Evolutionary conservation across 345 rosid genomes (phyloP), one percentile per base, ranked within the genome.

Genomic region (Viola odorata): DNA sequence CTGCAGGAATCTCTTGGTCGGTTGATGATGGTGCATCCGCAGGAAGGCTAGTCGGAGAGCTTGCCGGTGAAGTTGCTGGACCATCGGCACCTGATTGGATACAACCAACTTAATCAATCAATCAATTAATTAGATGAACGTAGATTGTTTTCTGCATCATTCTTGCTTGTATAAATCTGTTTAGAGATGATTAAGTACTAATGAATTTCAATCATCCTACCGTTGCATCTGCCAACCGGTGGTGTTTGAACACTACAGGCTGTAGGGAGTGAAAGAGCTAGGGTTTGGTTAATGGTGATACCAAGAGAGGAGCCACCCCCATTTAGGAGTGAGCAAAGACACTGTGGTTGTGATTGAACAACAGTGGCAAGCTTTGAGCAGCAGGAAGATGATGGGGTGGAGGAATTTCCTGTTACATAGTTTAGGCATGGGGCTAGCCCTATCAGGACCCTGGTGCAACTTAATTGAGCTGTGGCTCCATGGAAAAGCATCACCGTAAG

Each of bases 301-400:
- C 79, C 79, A 15, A 75, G 72, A 0, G 72, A 58, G 3, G 79
- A 66, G 58, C 58, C 62, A 16, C 69, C 67, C 0, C 79, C 75
- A 12, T 45, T 67, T 7, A 75, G 23, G 17, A 70, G 75, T 47
- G 50, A 59, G 14, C 79, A 75, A 2, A 75, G 55, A 67, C 79
- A 75, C 45, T 57, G 72, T 5, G 75, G 75, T 49, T 66, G 62
- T 49, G 75, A 53, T 23, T 13, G 42, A 12, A 66, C 72, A 2
- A 50, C 66, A 51, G 12, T 70, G 5, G 69, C 53, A 3, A 75
- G 71, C 65, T 62, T 63, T 9, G 75, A 53, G 48, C 79, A 75
- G 13, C 79, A 75, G 3, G 75, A 60, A 1, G 75, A 50, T 12
- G 79, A 62, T 0, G 79, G 75, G n/a, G 42, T 41, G 5, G 72